These are phyloP conservation scores for Aspergillus olivimuriae DNA, from an alignment of 495 filamentous ascomycete genomes.

Conservation along the genomic window DNA sequence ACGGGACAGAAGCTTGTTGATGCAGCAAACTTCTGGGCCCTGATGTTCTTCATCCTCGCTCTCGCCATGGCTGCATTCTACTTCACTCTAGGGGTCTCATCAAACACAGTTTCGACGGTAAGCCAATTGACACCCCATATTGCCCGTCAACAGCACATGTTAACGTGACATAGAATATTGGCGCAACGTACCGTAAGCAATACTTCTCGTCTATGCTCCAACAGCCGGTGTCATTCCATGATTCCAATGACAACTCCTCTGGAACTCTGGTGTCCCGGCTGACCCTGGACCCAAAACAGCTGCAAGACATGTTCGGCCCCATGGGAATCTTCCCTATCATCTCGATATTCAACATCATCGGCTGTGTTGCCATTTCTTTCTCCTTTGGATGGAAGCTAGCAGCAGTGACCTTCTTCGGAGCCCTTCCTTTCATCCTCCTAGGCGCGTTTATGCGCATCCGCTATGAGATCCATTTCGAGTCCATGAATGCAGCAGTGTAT, in stretches of 20 bases:
- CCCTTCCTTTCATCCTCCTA: conserved; percentile 46
- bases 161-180: conserved; percentile 35
- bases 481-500: conserved; percentile 49
- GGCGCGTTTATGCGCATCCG: conserved; percentile 47
- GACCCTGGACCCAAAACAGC: conserved; percentile 48
- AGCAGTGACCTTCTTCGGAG: conserved; percentile 45
- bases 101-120: conserved; percentile 38
- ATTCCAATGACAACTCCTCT: conserved; percentile 42
- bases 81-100: conserved; percentile 44
- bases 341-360: conserved; percentile 43
- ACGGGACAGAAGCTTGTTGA: conserved; percentile 20
- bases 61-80: conserved; percentile 45
- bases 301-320: conserved; percentile 51
- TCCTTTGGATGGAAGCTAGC: conserved; percentile 56
- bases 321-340: conserved; percentile 19
- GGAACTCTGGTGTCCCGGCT: conserved; percentile 44
- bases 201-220: conserved; percentile 54
- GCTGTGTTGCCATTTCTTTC: conserved; percentile 46
- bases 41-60: conserved; percentile 59
- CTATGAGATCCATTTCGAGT: conserved; percentile 43
- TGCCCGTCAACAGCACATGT: conserved; percentile 1
- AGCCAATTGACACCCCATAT: not conserved
- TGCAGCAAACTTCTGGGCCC: conserved; percentile 53
- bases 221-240: conserved; percentile 53
- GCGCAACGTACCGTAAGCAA: conserved; percentile 47